Evolutionary conservation across 2,329 filamentous ascomycete species (phyloP).

Genomic region (Nemania sp.): DNA sequence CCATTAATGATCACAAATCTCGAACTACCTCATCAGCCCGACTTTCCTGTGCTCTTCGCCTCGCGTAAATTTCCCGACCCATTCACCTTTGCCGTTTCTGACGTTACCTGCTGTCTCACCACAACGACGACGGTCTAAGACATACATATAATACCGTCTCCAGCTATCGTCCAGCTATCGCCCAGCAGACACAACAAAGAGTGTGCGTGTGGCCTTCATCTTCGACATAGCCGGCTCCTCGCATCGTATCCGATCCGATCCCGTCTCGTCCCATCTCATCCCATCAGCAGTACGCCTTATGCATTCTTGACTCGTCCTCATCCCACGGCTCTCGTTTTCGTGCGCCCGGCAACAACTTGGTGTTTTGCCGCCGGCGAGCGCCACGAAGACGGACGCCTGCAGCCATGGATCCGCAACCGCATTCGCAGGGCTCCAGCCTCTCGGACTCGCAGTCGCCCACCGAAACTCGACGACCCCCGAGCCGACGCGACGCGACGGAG

Average conservation of each 20-base stretch:
- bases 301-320: conserved; percentile 23
- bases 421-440: conserved; percentile 45
- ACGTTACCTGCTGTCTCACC: not conserved
- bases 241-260: not conserved
- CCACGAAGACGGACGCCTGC: conserved; percentile 16
- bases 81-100: no score
- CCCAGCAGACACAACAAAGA: not conserved
- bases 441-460: conserved; percentile 52
- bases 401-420: conserved; percentile 50
- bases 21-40: not conserved
- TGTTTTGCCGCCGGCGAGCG: conserved; percentile 26
- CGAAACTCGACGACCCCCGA: conserved; percentile 52
- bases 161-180: not conserved
- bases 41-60: not conserved
- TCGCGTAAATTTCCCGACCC: no score
- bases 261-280: no score
- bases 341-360: conserved; percentile 24
- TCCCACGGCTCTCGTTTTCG: conserved; percentile 14
- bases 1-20: not conserved
- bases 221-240: no score
- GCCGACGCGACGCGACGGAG: conserved; percentile 44
- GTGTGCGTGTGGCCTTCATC: no score
- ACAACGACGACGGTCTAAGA: not conserved
- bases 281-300: conserved; percentile 1
- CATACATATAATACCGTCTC: not conserved